A percentile compares a stretch with the other conserved stretches of the same genome.
Evolutionary conservation across 2,329 filamentous ascomycete species (phyloP).

Genomic region (Pseudophaeomoniella oleicola): DNA sequence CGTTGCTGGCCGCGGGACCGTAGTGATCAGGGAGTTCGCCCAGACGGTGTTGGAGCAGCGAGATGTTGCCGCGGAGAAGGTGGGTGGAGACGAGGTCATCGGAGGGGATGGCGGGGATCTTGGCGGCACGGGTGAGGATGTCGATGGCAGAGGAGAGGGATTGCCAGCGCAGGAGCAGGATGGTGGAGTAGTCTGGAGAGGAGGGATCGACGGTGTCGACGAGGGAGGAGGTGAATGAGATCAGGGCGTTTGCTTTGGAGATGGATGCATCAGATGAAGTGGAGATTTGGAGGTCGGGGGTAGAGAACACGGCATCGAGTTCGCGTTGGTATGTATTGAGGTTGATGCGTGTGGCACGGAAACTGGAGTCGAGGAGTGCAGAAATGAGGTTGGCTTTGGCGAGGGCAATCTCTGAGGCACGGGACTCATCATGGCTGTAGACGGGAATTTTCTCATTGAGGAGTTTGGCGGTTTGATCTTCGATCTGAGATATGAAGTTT

Average conservation of each 20-base stretch:
- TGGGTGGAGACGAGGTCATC: slow-evolving; percentile 39
- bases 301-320: slow-evolving; percentile 24
- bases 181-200: slow-evolving; percentile 15
- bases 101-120: slow-evolving; percentile 27
- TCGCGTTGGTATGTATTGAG: slow-evolving; percentile 36
- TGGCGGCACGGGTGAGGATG: slow-evolving; percentile 34
- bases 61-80: slow-evolving; percentile 38
- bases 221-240: slow-evolving; percentile 36
- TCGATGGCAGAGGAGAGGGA: slow-evolving; percentile 36
- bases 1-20: slow-evolving; percentile 27
- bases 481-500: slow-evolving; percentile 39
- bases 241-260: slow-evolving; percentile 41
- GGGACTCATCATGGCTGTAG: slow-evolving; percentile 29
- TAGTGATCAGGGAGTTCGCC: slow-evolving; percentile 29
- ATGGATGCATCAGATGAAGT: slow-evolving; percentile 34
- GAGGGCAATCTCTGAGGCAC: slow-evolving; percentile 25
- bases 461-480: slow-evolving; percentile 39
- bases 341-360: slow-evolving; percentile 34
- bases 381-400: slow-evolving; percentile 42
- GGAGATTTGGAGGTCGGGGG: slow-evolving; percentile 22
- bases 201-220: slow-evolving; percentile 16
- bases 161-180: slow-evolving; percentile 32
- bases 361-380: slow-evolving; percentile 42
- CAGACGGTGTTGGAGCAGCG: slow-evolving; percentile 38
- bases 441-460: slow-evolving; percentile 37